phyloP scores from a whole-genome alignment of 169 alveolate genomes.

The Plasmodium gaboni region DNA sequence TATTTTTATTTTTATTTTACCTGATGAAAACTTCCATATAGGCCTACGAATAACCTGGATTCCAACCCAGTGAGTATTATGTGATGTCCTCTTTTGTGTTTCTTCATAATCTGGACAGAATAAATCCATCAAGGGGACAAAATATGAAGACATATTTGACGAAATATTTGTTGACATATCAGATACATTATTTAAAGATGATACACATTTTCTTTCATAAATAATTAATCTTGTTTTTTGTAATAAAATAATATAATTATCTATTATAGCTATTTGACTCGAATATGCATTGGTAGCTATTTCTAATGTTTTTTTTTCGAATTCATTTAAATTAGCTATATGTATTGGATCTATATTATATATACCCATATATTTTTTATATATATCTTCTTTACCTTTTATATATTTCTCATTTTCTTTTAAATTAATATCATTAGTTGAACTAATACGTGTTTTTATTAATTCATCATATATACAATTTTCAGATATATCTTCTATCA shows the following conservation, averaged over 20 bases:
- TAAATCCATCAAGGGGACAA: constrained; percentile 67
- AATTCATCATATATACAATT: constrained; percentile 64
- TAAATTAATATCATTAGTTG: constrained; percentile 26
- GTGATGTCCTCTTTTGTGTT: not conserved
- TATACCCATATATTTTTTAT: constrained; percentile 19
- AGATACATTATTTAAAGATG: not conserved
- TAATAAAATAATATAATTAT: constrained; percentile 48
- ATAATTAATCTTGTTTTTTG: constrained; percentile 68
- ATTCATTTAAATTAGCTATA: constrained; percentile 16
- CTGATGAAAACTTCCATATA: constrained; percentile 55
- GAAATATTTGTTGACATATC: too few relatives aligned
- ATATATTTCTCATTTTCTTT: constrained; percentile 7
- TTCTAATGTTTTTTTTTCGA: constrained; percentile 17
- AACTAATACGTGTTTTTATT: constrained; percentile 15
- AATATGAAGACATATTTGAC: not conserved
- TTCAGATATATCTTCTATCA: constrained; percentile 52
- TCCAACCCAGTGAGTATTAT: constrained; percentile 62
- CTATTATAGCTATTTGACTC: constrained; percentile 67
- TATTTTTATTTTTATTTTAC: not conserved
- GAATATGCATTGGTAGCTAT: constrained; percentile 69
- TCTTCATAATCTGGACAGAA: constrained; percentile 64
- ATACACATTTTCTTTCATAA: constrained; percentile 29
- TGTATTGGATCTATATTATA: constrained; percentile 22
- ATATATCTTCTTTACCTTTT: not conserved
- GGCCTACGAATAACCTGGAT: constrained; percentile 45